Percentiles rank a stretch among this genome's conserved stretches.
Conservation (phyloP, 805 yeast species). For the Candida taoyuanica region DNA sequence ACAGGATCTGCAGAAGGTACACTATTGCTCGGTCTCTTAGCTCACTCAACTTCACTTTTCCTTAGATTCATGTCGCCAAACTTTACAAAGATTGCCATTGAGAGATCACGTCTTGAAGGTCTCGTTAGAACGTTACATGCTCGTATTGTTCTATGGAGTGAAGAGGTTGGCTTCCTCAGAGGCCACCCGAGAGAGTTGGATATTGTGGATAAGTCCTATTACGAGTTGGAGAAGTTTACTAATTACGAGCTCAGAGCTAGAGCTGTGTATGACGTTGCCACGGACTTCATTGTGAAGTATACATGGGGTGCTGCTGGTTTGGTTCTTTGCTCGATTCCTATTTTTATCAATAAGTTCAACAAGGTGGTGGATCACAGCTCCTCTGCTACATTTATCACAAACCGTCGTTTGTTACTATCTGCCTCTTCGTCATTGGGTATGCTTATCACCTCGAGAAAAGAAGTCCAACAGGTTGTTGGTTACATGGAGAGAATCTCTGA, state of each 20-base stretch:
- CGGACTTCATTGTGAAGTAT: conserved; percentile 84
- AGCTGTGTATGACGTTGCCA: conserved; percentile 78
- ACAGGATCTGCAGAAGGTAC: conserved; percentile 64
- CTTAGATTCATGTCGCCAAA: conserved; percentile 82
- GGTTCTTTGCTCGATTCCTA: conserved; percentile 82
- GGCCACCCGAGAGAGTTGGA: conserved; percentile 81
- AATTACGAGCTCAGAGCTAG: conserved; percentile 71
- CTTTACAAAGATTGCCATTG: conserved; percentile 74
- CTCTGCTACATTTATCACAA: conserved; percentile 85
- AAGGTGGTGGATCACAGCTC: conserved; percentile 38
- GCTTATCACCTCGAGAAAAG: conserved; percentile 78
- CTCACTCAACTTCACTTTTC: conserved; percentile 73
- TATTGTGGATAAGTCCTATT: conserved; percentile 72
- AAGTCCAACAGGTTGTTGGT: conserved; percentile 77
- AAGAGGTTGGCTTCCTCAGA: conserved; percentile 80
- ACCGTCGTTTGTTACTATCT: conserved; percentile 74
- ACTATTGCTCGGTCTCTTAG: conserved; percentile 68
- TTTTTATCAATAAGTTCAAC: conserved; percentile 55
- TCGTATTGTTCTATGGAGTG: conserved; percentile 70
- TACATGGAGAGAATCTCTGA: conserved; percentile 71
- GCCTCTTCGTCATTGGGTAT: conserved; percentile 88
- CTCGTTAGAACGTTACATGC: conserved; percentile 80
- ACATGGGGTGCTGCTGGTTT: conserved; percentile 96
- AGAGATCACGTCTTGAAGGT: conserved; percentile 77
- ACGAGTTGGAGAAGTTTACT: conserved; percentile 72